These are phyloP conservation scores for Phytomonas sp. DNA, from an alignment of 208 protist species.

Conservation along the genomic window DNA sequence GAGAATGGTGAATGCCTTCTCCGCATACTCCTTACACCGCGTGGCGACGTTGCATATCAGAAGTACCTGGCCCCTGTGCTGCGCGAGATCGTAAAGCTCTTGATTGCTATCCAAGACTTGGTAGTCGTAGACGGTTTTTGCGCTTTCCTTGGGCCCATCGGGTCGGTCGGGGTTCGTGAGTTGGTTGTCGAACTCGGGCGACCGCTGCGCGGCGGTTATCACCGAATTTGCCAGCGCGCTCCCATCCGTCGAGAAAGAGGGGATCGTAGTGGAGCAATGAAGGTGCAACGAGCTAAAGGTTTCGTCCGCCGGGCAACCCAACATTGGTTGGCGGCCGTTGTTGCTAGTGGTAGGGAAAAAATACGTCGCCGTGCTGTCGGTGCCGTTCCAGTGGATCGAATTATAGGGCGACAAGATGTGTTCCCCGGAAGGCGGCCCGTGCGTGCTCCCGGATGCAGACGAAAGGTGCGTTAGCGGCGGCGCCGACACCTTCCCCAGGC, in stretches of 20 bases:
- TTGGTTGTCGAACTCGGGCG: not conserved
- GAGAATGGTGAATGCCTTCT: slow-evolving; percentile 68
- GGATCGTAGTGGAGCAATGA: not conserved
- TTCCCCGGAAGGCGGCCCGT: not conserved
- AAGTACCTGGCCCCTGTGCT: slow-evolving; percentile 84
- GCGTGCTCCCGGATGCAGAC: not conserved
- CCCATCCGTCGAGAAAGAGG: not conserved
- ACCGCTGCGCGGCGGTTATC: not conserved
- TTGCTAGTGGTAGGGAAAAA: not conserved
- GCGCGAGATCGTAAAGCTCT: slow-evolving; percentile 69
- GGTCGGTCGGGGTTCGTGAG: not conserved
- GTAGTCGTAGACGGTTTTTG: slow-evolving; percentile 65
- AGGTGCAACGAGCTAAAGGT: not conserved
- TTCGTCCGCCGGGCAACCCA: not conserved
- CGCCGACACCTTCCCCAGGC: not conserved
- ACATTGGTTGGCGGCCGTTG: not conserved
- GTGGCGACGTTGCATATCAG: slow-evolving; percentile 91
- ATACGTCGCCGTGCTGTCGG: not conserved
- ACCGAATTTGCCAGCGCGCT: not conserved
- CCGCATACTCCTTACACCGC: slow-evolving; percentile 82
- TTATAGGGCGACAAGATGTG: not conserved
- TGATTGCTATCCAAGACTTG: slow-evolving; percentile 51
- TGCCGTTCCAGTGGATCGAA: not conserved
- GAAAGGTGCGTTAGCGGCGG: not conserved
- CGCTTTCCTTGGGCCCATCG: not conserved